These are phyloP conservation scores for Hyaloscypha finlandica DNA, from an alignment of 495 filamentous ascomycete genomes.

Conservation along the genomic window DNA sequence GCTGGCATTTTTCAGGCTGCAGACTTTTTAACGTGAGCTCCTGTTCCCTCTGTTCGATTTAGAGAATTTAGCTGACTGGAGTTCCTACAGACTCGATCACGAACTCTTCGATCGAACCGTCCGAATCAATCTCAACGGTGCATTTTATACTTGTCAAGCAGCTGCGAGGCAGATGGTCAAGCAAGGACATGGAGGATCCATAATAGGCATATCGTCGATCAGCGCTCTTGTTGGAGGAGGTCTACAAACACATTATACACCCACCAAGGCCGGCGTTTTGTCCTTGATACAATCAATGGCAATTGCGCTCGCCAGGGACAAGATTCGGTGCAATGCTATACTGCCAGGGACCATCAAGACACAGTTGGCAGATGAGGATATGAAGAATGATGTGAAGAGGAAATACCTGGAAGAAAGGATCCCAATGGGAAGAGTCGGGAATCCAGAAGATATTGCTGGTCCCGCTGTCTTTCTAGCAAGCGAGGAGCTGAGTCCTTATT, in stretches of 20 bases:
- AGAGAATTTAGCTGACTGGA: neutral
- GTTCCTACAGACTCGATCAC: conserved; percentile 47
- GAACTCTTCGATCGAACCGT: conserved; percentile 66
- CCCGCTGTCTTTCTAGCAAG: conserved; percentile 88
- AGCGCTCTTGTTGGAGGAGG: conserved; percentile 84
- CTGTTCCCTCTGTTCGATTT: no score
- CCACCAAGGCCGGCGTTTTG: conserved; percentile 83
- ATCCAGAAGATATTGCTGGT: conserved; percentile 69
- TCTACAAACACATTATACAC: conserved; percentile 82
- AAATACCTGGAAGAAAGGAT: conserved; percentile 83
- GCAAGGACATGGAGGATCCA: conserved; percentile 69
- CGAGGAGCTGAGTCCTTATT: conserved; percentile 73
- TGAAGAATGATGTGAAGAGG: conserved; percentile 68
- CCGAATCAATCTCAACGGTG: conserved; percentile 80
- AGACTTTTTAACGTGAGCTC: conserved; percentile 67
- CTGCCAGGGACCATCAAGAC: conserved; percentile 84
- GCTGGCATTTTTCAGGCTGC: conserved; percentile 83
- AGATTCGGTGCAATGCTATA: conserved; percentile 83
- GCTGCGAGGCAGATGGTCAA: conserved; percentile 76
- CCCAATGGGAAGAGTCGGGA: conserved; percentile 73
- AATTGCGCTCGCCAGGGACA: conserved; percentile 73
- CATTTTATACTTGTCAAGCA: conserved; percentile 83
- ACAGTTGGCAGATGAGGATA: conserved; percentile 82
- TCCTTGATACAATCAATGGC: conserved; percentile 84
- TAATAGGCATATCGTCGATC: conserved; percentile 82